phyloP scores from a whole-genome alignment of 106 monocot genomes.

The Apostasia shenzhenica region DNA sequence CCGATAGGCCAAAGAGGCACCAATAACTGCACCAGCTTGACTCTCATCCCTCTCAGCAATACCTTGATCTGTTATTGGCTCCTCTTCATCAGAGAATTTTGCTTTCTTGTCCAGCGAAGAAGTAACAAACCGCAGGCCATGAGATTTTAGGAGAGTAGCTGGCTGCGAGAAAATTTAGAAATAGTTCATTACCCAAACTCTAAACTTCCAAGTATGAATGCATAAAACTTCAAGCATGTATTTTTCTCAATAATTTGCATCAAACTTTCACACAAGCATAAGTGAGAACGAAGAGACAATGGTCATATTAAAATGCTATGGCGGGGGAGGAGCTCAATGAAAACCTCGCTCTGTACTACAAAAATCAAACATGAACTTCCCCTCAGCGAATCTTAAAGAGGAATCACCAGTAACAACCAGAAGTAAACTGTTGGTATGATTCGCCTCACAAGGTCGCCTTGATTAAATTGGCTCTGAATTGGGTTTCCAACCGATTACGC shows the following conservation, averaged over 20 bases:
- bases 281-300: no score
- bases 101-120: slow-evolving; percentile 75
- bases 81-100: slow-evolving; percentile 7
- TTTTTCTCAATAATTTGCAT: no score
- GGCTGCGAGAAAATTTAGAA: slow-evolving; percentile 26
- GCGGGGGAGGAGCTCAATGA: not conserved
- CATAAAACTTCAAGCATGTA: not conserved
- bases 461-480: no score
- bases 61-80: not conserved
- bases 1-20: slow-evolving; percentile 20
- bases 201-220: not conserved
- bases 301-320: no score
- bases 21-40: slow-evolving; percentile 6
- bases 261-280: no score
- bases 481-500: no score
- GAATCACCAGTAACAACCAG: no score
- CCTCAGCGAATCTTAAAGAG: no score
- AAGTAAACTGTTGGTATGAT: no score
- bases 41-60: slow-evolving; percentile 1
- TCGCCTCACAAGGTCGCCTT: no score
- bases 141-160: slow-evolving; percentile 37
- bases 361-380: no score
- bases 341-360: no score
- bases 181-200: not conserved
- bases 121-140: slow-evolving; percentile 53